Base-by-base conservation (phyloP, 1,284 basidiomycete genomes). In the Apiotrichum laibachii region DNA sequence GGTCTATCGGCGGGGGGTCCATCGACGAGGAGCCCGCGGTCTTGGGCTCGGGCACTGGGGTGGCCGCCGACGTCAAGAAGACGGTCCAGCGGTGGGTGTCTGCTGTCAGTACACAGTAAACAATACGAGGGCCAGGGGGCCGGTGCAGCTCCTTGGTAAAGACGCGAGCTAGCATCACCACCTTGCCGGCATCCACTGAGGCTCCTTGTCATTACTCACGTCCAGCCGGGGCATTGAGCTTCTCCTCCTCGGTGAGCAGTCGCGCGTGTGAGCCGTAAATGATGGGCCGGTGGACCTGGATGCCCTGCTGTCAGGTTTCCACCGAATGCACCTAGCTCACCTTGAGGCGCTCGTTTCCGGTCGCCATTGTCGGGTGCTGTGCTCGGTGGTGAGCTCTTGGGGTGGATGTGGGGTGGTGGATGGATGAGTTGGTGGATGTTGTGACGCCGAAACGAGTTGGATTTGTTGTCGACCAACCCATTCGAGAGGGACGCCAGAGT, bases 81-180 rank as follows among this genome's bases (percentile, higher is more conserved):
- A 99, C 88, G 0, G 94, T 98, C 96, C 96, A 99, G 66, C 86
- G 85, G 77, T 99, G 95, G 3, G 96, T 98, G 72, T 99, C 96
- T 79, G 70, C 87, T 84, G 83, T 51, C 81, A 78, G 21, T 19
- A 31, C 9, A 31, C 8, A 31, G 26, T 7, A 31, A 31, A 7
- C 26, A 31, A 7, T 7, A 31, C 26, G 26, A 7, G 26, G 26
- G 4, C 7, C 26, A 31, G 26, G 7, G 26, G 7, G 26, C 3
- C 26, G 26, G 26, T 7, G 34, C 19, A 79, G 70, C 10, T 81
- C 79, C 11, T 1, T n/a, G 18, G 16, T 2, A 8, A 18, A 5
- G 18, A 4, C 37, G 10, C 19, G 19, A 19, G 18, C 43, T 19
- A 1, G 1, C n/a, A 5, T 9, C 8, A 21, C 43, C 19, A 11